Base-by-base conservation (phyloP, 1,139 yeast species). In the Ashbya aceris region DNA sequence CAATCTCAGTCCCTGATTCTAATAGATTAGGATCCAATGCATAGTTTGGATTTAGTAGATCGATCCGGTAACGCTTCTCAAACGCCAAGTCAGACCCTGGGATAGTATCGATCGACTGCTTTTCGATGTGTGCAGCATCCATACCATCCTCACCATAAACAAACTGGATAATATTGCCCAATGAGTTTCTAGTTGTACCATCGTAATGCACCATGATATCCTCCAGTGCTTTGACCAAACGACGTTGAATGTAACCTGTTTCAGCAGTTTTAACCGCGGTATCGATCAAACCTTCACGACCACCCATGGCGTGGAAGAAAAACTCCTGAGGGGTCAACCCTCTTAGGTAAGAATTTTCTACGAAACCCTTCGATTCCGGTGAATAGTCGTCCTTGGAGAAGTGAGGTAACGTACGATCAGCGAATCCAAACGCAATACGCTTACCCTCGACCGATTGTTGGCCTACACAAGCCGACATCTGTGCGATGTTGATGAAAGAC, bases 391-490 rank as follows among this genome's bases (percentile, higher is more conserved):
- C 98, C 65, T 91, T 91, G 8, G 97, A 86, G 62, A 93, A 93
- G 67, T 93, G 99, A 11, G 99, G 99, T 58, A 93, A 71, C 1
- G 96, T 82, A 68, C 99, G 82, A 63, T 91, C 97, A 36, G 86
- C 78, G 63, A 93, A 93, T 33, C 99, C 99, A 58, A 83, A 91
- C 30, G 96, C 95, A 70, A 93, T 91, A 76, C 99, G 94, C 66
- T 86, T 91, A 76, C 99, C 99, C 70, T 91, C 98, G 38, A 93
- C 98, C 68, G 94, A 91, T 65, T 93, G 99, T 68, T 93, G 99
- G 58, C 99, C 99, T 28, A 91, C 99, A 83, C 98, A 91, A 7
- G 99, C 99, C 39, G 97, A 87, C 98, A 93, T 93, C 70, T 89
- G 98, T 26, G 99, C 94, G 65, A 93, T 91, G 65, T 93, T 93